Base-by-base conservation (phyloP, 495 filamentous ascomycete species). In the Chaetomium tenue region DNA sequence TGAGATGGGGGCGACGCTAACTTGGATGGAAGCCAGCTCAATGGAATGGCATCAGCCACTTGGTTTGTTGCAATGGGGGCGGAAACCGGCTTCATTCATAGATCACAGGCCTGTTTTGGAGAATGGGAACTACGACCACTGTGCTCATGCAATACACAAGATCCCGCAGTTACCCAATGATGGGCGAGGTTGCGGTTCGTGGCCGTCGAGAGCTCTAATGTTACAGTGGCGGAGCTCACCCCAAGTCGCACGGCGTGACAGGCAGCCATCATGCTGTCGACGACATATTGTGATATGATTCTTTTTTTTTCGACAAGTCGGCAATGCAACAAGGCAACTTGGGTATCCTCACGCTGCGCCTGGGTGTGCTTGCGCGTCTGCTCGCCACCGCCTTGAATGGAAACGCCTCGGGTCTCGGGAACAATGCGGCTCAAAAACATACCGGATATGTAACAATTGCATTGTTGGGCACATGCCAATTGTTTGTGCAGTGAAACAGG, bases 391-490 rank as follows among this genome's bases (percentile, higher is more conserved):
- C n/a, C 13, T n/a, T 28, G 22, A 15, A n/a, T 39, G 23, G 37
- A 15, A 20, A 18, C 26, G 15, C 54, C 3, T 20, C 11, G 15
- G 16, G 30, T 57, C 54, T 40, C 54, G 54, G 33, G 18, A 25
- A 11, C 7, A 13, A 40, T 12, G 54, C 23, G 54, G n/a, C 26
- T 18, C 26, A 22, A 58, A 58, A 13, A 46, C 56, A 46, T 26
- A 16, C n/a, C 15, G n/a, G 44, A 12, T 8, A 23, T 50, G 46
- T 8, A 50, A 58, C 57, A 59, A 59, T 6, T 25, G 30, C 56
- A 59, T 47, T 58, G 57, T 46, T 56, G 56, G 22, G 23, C 25
- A 23, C 55, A 5, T 4, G 40, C 42, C 57, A 8, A 25, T 28
- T 15, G 23, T 8, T 26, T 2, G 20, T 9, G 42, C 40, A 22